These are phyloP conservation scores for Talaromyces sp. DNA, from an alignment of 2,329 filamentous ascomycete species.

Conservation along the genomic window DNA sequence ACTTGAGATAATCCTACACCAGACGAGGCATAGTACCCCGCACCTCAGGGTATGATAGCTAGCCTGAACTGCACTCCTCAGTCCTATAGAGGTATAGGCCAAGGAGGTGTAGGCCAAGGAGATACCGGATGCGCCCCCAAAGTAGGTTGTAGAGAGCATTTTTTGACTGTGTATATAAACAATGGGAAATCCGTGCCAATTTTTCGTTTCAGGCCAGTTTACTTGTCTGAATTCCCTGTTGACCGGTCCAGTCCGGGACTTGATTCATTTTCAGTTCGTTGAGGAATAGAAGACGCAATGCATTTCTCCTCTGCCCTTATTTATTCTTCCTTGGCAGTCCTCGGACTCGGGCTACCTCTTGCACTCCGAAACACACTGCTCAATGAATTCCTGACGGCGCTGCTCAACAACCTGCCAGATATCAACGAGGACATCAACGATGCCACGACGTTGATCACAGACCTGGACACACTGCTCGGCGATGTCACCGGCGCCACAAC, in stretches of 20 bases:
- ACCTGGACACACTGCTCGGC: slow-evolving; percentile 10
- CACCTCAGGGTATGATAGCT: not conserved
- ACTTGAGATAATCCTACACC: not conserved
- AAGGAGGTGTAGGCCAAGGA: not conserved
- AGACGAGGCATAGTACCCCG: not conserved
- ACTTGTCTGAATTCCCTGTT: not conserved
- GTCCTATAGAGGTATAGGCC: not conserved
- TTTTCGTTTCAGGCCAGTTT: not conserved
- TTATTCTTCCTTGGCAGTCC: not conserved
- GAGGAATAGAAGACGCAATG: not conserved
- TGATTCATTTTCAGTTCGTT: not conserved
- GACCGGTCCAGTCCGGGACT: not conserved
- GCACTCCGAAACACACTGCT: slow-evolving; percentile 5
- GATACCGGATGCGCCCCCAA: not conserved
- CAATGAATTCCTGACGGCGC: slow-evolving; percentile 11
- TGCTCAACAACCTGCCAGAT: slow-evolving; percentile 11
- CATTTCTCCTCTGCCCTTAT: not conserved
- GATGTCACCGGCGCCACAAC: slow-evolving; percentile 9
- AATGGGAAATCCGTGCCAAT: not conserved
- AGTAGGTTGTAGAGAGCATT: not conserved
- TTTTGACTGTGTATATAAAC: not conserved
- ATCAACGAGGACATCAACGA: slow-evolving; percentile 8
- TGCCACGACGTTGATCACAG: slow-evolving; percentile 6
- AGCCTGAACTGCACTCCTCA: not conserved
- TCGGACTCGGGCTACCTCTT: not conserved